A percentile compares a stretch with the other conserved stretches of the same genome.
Conservation (phyloP, 805 yeast species). For the Wickerhamiella parazyma region DNA sequence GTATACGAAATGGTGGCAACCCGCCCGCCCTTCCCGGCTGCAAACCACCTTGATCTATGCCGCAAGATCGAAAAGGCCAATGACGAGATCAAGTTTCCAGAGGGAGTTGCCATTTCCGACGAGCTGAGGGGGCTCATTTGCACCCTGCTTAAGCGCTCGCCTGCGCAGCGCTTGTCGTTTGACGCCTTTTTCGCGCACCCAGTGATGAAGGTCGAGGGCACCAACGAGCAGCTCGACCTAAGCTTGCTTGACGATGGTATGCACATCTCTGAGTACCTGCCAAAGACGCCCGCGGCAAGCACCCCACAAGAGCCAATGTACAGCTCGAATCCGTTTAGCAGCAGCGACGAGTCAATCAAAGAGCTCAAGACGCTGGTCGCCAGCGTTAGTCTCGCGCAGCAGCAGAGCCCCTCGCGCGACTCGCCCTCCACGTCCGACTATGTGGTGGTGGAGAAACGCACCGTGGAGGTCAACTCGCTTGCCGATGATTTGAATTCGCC, state of each 20-base stretch:
- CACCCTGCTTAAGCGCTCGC: constrained; percentile 65
- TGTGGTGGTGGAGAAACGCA: constrained; percentile 87
- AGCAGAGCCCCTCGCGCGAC: no score
- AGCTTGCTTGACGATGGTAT: constrained; percentile 59
- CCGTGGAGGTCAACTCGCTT: constrained; percentile 87
- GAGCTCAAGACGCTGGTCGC: neutral
- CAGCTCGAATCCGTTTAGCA: constrained; percentile 1
- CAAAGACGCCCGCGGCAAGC: no score
- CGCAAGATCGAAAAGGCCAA: constrained; percentile 73
- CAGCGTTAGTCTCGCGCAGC: neutral
- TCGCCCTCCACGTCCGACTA: constrained; percentile 38
- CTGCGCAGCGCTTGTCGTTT: constrained; percentile 78
- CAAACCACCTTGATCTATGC: constrained; percentile 79
- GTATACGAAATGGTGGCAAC: constrained; percentile 91
- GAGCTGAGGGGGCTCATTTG: constrained; percentile 59
- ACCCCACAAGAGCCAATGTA: neutral
- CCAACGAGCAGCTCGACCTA: constrained; percentile 47
- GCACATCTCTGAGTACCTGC: constrained; percentile 71
- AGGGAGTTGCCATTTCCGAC: constrained; percentile 46
- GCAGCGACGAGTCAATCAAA: neutral
- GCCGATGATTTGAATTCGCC: constrained; percentile 73
- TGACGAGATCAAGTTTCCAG: constrained; percentile 68
- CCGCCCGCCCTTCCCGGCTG: constrained; percentile 90
- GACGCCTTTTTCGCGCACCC: constrained; percentile 67
- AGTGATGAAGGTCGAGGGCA: constrained; percentile 30